A percentile compares a stretch with the other conserved stretches of the same genome.
phyloP scores from a whole-genome alignment of 2,329 filamentous ascomycete genomes.

The Diaporthe ilicicola region DNA sequence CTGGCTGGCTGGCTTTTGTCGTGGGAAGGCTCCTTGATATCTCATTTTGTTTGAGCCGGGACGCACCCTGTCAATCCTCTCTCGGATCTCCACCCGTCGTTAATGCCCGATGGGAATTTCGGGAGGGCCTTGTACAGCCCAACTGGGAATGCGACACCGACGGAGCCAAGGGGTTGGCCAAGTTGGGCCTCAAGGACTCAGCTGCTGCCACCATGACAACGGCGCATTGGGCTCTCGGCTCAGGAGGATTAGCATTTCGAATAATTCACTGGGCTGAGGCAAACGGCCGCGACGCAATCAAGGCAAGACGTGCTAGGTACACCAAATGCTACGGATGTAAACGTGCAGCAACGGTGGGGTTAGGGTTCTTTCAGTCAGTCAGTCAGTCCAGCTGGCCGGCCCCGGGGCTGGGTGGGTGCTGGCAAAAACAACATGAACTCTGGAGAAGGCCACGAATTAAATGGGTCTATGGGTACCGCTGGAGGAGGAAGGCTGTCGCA shows the following conservation, averaged over 20 bases:
- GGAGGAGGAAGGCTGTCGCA: constrained; percentile 1
- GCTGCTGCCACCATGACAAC: background rate
- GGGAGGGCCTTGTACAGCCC: constrained; percentile 29
- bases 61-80: constrained; percentile 29
- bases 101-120: constrained; percentile 35
- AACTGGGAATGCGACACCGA: constrained; percentile 31
- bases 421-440: constrained; percentile 19
- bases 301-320: background rate
- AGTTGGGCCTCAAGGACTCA: constrained; percentile 25
- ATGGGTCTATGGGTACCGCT: constrained; percentile 21
- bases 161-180: constrained; percentile 26
- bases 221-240: background rate
- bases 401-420: background rate
- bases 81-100: constrained; percentile 29
- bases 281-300: background rate
- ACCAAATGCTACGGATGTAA: background rate
- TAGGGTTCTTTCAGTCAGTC: background rate
- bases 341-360: no score
- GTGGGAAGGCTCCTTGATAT: constrained; percentile 29
- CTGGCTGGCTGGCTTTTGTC: constrained; percentile 8
- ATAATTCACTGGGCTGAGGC: background rate
- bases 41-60: constrained; percentile 25
- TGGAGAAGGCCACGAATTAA: constrained; percentile 15
- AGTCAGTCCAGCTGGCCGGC: background rate
- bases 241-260: background rate